Evolutionary conservation across 75 land plant genomes (phyloP), one percentile per base, ranked within the genome.

Genomic region (Cunninghamia lanceolata): DNA sequence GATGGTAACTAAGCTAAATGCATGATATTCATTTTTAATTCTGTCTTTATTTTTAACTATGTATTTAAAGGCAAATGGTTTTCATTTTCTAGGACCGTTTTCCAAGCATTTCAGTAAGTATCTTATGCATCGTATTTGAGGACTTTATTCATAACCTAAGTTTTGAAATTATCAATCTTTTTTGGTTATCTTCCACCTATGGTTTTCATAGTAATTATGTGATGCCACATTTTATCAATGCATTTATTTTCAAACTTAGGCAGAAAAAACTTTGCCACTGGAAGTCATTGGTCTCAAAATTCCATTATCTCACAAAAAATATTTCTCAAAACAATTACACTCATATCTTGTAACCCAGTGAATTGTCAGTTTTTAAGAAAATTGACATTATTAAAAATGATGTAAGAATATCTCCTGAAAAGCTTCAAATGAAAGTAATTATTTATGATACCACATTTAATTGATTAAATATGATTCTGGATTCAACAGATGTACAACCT

Each of bases 401-500:
- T 6, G 1, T 11, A 79, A 79, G 46, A 79, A 43, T 42, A 42
- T 8, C 43, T 8, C 40, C 38, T 76, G 19, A 14, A 4, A 21
- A 38, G 43, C 80, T 77, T 39, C 21, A 77, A 39, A 39, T 19
- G 21, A 39, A 75, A 21, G 9, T 0, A 21, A 16, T 36, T 9
- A 25, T 19, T 39, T 77, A 45, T 40, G 82, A 9, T n/a, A 79
- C 82, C 10, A 40, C 45, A 45, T n/a, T 45, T n/a, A 45, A 43
- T 43, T 45, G 11, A n/a, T 4, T 45, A 43, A 80, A 45, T 45
- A n/a, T 25, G 30, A 40, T 28, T 80, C 32, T 25, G 39, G 47
- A 45, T 4, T 43, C 15, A 80, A 38, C 50, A 79, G 30, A 80
- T 45, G 32, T 19, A 54, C 14, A 25, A 98, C 99, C 96, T 98